Percentiles rank a stretch among this genome's conserved stretches.
phyloP scores from a whole-genome alignment of 1,284 basidiomycete species.

The Serendipita sp. region DNA sequence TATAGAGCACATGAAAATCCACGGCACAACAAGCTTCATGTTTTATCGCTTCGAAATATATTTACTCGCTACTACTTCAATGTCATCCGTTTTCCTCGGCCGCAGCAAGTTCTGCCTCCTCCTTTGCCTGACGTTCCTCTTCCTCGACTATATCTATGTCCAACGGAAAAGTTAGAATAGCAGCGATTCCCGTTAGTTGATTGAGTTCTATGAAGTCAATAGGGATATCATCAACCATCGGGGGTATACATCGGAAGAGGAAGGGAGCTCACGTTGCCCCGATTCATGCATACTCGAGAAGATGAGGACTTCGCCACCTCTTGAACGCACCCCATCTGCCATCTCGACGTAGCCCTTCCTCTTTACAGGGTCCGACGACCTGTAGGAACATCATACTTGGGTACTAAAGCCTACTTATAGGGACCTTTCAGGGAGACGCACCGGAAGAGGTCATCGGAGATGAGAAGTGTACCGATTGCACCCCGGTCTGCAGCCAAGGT shows the following conservation, averaged over 20 bases:
- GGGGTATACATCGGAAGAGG: neutral
- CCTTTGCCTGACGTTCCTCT: conserved; percentile 41
- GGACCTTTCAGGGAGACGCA: conserved; percentile 21
- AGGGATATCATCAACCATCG: neutral
- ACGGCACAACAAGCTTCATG: neutral
- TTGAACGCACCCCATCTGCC: conserved; percentile 78
- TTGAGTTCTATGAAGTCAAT: conserved; percentile 59
- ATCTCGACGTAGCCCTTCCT: conserved; percentile 78
- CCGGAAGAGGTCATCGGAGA: conserved; percentile 93
- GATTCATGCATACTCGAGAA: conserved; percentile 99
- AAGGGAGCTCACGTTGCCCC: conserved; percentile 64
- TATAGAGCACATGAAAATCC: no score
- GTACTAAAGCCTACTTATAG: neutral
- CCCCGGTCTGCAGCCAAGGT: conserved; percentile 81
- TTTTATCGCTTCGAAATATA: neutral
- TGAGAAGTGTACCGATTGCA: conserved; percentile 86
- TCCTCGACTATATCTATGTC: conserved; percentile 89
- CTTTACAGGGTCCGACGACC: conserved; percentile 38
- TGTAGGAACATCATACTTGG: neutral
- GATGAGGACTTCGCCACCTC: conserved; percentile 86
- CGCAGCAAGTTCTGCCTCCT: conserved; percentile 26
- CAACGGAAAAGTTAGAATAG: conserved; percentile 89
- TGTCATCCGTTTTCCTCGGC: conserved; percentile 8
- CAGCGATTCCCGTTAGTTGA: conserved; percentile 87
- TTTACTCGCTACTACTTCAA: neutral